Conservation (phyloP, 2,329 filamentous ascomycete genomes). For the Ascochyta clinopodiicola region DNA sequence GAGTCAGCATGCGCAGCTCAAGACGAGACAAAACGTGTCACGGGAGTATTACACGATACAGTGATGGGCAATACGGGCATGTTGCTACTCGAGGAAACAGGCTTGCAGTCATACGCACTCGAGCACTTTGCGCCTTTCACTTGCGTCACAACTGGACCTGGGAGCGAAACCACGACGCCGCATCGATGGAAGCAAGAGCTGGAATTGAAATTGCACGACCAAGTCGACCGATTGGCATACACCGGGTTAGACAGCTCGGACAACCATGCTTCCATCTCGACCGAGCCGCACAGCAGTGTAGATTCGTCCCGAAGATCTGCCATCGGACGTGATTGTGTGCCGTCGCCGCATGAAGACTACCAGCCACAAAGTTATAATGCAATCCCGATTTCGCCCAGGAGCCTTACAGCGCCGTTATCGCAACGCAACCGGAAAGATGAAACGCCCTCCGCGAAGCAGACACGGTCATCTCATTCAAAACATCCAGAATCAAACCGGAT, state of each 20-base stretch:
- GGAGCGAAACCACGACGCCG: constrained; percentile 4
- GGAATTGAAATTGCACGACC: constrained; percentile 18
- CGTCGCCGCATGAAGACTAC: constrained; percentile 22
- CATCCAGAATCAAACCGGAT: constrained; percentile 10
- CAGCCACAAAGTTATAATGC: constrained; percentile 34
- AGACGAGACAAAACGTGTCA: constrained; percentile 22
- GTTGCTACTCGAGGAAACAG: constrained; percentile 56
- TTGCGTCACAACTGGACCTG: constrained; percentile 33
- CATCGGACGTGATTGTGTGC: constrained; percentile 26
- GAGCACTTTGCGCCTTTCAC: constrained; percentile 44
- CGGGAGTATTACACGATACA: constrained; percentile 38
- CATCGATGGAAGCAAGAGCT: constrained; percentile 20
- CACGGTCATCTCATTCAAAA: constrained; percentile 11
- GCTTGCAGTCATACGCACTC: constrained; percentile 48
- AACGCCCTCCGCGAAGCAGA: neutral
- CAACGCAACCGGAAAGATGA: neutral
- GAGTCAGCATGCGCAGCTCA: constrained; percentile 4
- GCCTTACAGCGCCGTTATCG: constrained; percentile 9
- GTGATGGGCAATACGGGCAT: constrained; percentile 58
- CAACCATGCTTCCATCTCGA: constrained; percentile 12
- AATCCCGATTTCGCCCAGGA: constrained; percentile 25
- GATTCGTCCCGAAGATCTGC: constrained; percentile 27
- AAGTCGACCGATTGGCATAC: constrained; percentile 16
- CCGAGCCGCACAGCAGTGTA: constrained; percentile 19
- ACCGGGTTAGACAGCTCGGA: constrained; percentile 6